Base-by-base conservation (phyloP, 2,329 filamentous ascomycete species). In the Didymella pomorum region DNA sequence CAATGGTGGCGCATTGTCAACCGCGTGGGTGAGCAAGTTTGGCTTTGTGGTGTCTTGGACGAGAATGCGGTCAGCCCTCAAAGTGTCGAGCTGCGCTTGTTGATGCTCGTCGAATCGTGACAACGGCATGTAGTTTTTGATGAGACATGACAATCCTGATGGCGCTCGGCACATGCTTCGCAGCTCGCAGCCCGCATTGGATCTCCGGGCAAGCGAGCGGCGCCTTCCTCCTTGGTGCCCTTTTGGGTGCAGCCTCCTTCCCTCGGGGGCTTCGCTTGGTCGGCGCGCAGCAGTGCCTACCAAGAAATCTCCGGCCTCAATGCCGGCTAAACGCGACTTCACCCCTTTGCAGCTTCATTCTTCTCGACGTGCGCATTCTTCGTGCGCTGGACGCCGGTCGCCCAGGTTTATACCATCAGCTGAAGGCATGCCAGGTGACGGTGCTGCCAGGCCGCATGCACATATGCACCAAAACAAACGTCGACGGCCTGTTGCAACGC, bases 291-390 rank as follows among this genome's bases (percentile, higher is more conserved):
- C 16, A 35, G 33, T 25, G 52, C 46, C 23, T 42, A n/a, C 6
- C 10, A 33, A 44, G 37, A 41, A 50, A 53, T 53, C 49, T 33
- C 50, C 56, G 48, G 31, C 23, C 20, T 28, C 39, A 23, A 21
- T 45, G 45, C n/a, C 56, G 50, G 56, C 31, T 53, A 45, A 46
- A 58, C 50, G 23, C 29, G 18, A 45, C 50, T 28, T 35, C 45
- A 46, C 44, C 50, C 56, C 50, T 58, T 50, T 41, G 50, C 29
- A 18, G 33, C 45, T 43, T 31, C 56, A 58, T 58, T 58, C 55
- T 58, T 58, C 31, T n/a, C 50, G 26, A 20, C 42, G 5, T 47
- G 26, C 39, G 37, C 61, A 63, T 63, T 61, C 61, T 52, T 54
- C n/a, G 20, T 47, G 28, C 23, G 51, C 11, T 29, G 44, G 16